phyloP scores from a whole-genome alignment of 345 rosid genomes.

The Trapa incisa region DNA sequence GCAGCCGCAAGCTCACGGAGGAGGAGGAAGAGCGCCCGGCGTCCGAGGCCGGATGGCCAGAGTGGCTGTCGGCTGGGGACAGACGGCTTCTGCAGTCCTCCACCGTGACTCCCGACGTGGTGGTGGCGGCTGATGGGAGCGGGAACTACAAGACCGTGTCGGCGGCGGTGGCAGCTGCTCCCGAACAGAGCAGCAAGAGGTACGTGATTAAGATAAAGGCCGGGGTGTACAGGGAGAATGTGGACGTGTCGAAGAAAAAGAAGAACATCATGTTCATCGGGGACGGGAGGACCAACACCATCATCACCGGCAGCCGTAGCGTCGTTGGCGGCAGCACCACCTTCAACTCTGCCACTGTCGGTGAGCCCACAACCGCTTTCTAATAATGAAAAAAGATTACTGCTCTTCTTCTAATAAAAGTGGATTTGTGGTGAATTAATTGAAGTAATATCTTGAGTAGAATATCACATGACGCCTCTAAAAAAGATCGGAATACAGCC shows the following conservation, averaged over 20 bases:
- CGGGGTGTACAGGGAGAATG: slow-evolving; percentile 10
- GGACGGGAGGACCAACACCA: slow-evolving; percentile 7
- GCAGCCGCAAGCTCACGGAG: neutral
- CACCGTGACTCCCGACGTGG: neutral
- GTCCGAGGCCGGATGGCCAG: slow-evolving; percentile 1
- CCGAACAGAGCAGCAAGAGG: slow-evolving; percentile 1
- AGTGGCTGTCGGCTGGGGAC: slow-evolving; percentile 9
- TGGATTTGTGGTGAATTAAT: no score
- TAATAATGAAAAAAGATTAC: neutral
- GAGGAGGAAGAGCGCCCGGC: neutral
- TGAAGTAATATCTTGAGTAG: no score
- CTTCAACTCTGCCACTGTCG: slow-evolving; percentile 12
- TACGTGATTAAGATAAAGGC: slow-evolving; percentile 5
- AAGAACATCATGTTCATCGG: slow-evolving; percentile 8
- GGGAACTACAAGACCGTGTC: slow-evolving; percentile 1
- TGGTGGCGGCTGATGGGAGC: slow-evolving; percentile 9
- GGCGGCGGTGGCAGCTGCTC: slow-evolving; percentile 7
- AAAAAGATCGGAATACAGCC: no score
- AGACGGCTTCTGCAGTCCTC: slow-evolving; percentile 9
- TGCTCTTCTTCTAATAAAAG: no score
- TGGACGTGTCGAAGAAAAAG: slow-evolving; percentile 4
- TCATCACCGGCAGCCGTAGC: slow-evolving; percentile 5
- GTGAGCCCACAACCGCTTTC: neutral
- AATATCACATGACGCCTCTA: no score
- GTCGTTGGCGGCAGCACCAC: slow-evolving; percentile 8